Percentiles rank a stretch among this genome's conserved stretches.
These are phyloP conservation scores for Erysiphe pulchra DNA, from an alignment of 2,329 filamentous ascomycete species.

Conservation along the genomic window DNA sequence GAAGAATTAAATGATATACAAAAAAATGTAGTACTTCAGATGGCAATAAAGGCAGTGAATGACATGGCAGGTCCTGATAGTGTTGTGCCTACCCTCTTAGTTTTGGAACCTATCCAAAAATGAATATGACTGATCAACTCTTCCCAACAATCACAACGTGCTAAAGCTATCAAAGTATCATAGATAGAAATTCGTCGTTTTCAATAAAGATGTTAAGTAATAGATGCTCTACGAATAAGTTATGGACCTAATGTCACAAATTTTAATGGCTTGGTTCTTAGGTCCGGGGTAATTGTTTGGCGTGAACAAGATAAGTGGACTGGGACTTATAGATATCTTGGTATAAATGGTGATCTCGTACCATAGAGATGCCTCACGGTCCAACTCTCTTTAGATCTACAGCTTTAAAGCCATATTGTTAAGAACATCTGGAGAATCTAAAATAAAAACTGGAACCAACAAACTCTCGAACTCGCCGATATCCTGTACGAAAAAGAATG, in stretches of 20 bases:
- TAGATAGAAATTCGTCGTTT: not conserved
- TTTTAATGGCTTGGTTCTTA: too few species aligned
- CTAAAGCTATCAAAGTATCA: too few species aligned
- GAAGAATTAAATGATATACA: not conserved
- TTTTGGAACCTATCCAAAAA: not conserved
- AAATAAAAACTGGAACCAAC: not conserved
- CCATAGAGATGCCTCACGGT: not conserved
- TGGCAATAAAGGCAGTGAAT: not conserved
- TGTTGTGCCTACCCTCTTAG: not conserved
- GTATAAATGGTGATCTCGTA: not conserved
- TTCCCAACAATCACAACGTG: not conserved
- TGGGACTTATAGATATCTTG: not conserved
- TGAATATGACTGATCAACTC: not conserved
- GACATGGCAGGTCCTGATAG: not conserved
- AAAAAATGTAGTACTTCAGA: not conserved
- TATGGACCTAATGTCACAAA: not conserved
- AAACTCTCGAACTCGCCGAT: not conserved
- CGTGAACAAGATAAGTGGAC: not conserved
- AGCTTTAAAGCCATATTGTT: not conserved
- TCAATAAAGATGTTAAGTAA: not conserved
- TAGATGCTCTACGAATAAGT: not conserved
- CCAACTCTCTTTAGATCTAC: not conserved
- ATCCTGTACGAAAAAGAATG: not conserved
- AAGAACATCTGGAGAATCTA: not conserved
- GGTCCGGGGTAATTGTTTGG: too few species aligned